phyloP scores from a whole-genome alignment of 129 eudicot species.

The Arctium lappa region DNA sequence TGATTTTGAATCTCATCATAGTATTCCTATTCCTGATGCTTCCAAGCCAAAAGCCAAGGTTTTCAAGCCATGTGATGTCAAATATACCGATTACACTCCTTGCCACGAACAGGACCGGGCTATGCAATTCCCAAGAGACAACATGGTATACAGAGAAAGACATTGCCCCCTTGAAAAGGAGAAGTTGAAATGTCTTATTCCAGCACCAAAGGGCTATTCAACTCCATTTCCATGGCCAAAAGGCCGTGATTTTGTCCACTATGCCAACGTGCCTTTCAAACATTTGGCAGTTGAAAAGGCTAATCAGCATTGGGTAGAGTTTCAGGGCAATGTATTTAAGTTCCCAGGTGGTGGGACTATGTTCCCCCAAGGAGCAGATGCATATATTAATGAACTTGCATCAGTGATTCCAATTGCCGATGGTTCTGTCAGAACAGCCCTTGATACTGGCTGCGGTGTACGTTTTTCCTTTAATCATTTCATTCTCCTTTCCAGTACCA shows the following conservation, averaged over 20 bases:
- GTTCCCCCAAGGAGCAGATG: conserved; percentile 87
- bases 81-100: conserved; percentile 63
- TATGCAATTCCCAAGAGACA: conserved; percentile 73
- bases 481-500: not conserved
- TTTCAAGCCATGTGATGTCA: conserved; percentile 52
- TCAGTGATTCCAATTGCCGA: conserved; percentile 52
- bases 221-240: conserved; percentile 86
- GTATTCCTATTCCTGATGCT: conserved; percentile 29
- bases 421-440: conserved; percentile 65
- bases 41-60: conserved; percentile 47
- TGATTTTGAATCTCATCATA: conserved; percentile 20
- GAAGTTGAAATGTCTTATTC: conserved; percentile 72
- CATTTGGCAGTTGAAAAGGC: conserved; percentile 81
- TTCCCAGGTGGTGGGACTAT: conserved; percentile 88
- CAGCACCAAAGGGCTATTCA: conserved; percentile 77
- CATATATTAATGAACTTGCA: conserved; percentile 76
- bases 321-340: conserved; percentile 63
- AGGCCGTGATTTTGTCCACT: conserved; percentile 69
- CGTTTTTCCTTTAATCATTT: conserved; percentile 15
- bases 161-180: conserved; percentile 77
- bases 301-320: conserved; percentile 65
- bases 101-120: conserved; percentile 86
- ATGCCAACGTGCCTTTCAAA: conserved; percentile 73
- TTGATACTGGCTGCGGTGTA: conserved; percentile 86
- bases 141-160: conserved; percentile 81